Evolutionary conservation across 208 protist species (phyloP).

Genomic region (Leishmania tarentolae): DNA sequence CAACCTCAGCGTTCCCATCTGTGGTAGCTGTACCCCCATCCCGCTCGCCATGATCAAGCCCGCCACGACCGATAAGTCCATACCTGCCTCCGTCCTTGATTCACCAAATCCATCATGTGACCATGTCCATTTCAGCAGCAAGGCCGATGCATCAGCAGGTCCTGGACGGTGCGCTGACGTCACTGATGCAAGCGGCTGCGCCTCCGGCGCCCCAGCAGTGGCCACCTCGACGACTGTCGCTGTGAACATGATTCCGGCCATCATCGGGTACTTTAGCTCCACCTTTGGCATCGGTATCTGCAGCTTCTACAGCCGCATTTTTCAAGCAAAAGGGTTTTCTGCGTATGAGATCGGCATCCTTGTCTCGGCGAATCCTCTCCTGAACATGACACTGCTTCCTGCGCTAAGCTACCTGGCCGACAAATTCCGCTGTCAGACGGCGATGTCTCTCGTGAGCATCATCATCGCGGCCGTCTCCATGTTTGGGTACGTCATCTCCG

Average conservation of each 20-base stretch:
- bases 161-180: neutral
- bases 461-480: constrained; percentile 14
- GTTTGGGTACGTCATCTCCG: constrained; percentile 19
- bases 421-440: constrained; percentile 38
- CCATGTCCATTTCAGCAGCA: constrained; percentile 9
- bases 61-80: constrained; percentile 5
- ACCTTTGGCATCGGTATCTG: constrained; percentile 41
- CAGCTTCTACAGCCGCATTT: constrained; percentile 43
- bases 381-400: constrained; percentile 44
- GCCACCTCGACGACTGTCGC: neutral
- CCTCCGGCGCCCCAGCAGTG: neutral
- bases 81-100: constrained; percentile 1
- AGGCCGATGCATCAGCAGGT: neutral
- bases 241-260: constrained; percentile 14
- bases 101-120: constrained; percentile 9
- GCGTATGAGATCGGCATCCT: constrained; percentile 41
- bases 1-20: neutral
- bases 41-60: constrained; percentile 8
- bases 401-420: constrained; percentile 52
- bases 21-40: neutral
- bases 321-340: constrained; percentile 42
- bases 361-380: constrained; percentile 30
- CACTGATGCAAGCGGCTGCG: neutral
- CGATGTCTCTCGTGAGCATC: constrained; percentile 34
- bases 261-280: constrained; percentile 50